Evolutionary conservation across 202 grass and related monocot genomes (phyloP), one percentile per base, ranked within the genome.

Genomic region (Setaria italica): DNA sequence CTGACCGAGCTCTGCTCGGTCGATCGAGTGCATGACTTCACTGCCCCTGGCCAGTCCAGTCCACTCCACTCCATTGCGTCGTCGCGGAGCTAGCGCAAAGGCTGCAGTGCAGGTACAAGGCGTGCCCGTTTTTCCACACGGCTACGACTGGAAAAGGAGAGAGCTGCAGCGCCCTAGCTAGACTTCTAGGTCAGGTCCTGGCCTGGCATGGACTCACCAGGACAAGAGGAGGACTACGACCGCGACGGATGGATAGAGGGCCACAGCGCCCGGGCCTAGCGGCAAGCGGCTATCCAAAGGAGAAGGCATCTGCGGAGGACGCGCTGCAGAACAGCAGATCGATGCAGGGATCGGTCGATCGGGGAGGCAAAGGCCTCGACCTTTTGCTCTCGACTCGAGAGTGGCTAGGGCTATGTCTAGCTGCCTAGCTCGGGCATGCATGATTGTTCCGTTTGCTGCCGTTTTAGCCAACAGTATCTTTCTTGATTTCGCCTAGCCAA

Each of bases 391-490:
- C 55, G 37, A 49, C 46, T 11, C 9, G 34, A 39, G 70, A 10
- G n/a, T 10, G 7, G 16, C 43, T 17, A 46, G 21, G 6, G n/a
- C 42, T 48, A 48, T 5, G 10, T 8, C 2, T 33, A 33, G 29
- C 14, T 34, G 16, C 25, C 72, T 54, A 29, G 68, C 37, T 77
- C n/a, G 21, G 64, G 54, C 43, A 78, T 71, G 72, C 54, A 72
- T 63, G 72, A 79, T 84, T 87, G 80, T 80, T 87, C 53, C 69
- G 20, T 87, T 62, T 90, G 80, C 74, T 65, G 86, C 70, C 67
- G 56, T 79, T 88, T 84, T 88, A 88, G 67, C 86, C 80, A 88
- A 84, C 74, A 77, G 55, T 78, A 78, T 88, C 72, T 71, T 73
- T 86, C 59, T 86, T 79, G 84, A 87, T 87, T 74, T 86, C 50